Evolutionary conservation across 176 grass and related monocot genomes (phyloP), one percentile per base, ranked within the genome.

Genomic region (Oropetium thomaeum): DNA sequence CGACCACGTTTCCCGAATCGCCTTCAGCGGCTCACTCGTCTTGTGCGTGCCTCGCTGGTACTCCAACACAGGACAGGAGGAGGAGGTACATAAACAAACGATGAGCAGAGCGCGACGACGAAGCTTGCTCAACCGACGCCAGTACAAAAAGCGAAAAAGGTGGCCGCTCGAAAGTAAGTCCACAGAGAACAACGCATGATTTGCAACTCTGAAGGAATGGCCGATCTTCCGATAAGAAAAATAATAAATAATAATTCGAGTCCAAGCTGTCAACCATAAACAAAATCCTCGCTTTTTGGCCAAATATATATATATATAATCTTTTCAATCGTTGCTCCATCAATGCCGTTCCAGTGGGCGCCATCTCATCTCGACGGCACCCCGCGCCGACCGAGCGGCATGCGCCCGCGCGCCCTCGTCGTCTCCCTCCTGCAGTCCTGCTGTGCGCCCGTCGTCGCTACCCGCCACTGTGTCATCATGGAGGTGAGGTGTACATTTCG

Each of bases 401-500:
- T 62, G 37, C 37, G 10, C 49, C 9, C 47, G 45, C 67, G 67
- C 60, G 53, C 66, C 23, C 13, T 19, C 3, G n/a, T 15, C 47
- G 10, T 8, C 31, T 34, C 68, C 45, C 53, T n/a, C n/a, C n/a
- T n/a, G n/a, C n/a, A n/a, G n/a, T n/a, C n/a, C n/a, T n/a, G n/a
- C n/a, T 8, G 41, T 9, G 44, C 22, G 22, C 25, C 43, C 15
- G 1, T 22, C 15, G 1, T 22, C 65, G 40, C 59, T 73, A 65
- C 23, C 69, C 20, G 23, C 77, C 52, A 45, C 27, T 1, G 39
- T 37, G 7, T 14, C 17, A 29, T 12, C 29, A 38, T 45, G 22
- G 40, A 43, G 49, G 10, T 40, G 67, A 66, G 79, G 67, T 82
- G 78, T 71, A 73, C 62, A 30, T 26, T 51, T 74, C 83, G 76